phyloP scores from a whole-genome alignment of 129 eudicot species.

The Flaveria robusta region DNA sequence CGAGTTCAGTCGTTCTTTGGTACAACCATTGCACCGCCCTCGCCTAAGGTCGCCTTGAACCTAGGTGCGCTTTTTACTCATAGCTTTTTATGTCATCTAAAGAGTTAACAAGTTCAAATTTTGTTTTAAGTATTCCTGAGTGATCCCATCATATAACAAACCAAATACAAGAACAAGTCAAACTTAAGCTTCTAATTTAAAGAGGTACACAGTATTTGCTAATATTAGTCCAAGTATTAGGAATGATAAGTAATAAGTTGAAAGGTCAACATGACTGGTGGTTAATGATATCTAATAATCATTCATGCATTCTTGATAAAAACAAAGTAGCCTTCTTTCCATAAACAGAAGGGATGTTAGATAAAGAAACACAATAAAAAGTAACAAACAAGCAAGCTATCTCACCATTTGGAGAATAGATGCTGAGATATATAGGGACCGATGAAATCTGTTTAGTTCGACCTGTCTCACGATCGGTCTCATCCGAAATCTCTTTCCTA shows the following conservation, averaged over 20 bases:
- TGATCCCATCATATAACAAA: background rate
- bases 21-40: no score
- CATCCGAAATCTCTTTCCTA: slow-evolving; percentile 89
- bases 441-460: slow-evolving; percentile 76
- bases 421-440: slow-evolving; percentile 93
- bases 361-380: background rate
- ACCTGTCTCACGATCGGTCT: slow-evolving; percentile 98
- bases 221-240: background rate
- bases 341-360: background rate
- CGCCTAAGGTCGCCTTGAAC: background rate
- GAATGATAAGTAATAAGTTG: background rate
- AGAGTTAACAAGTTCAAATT: background rate
- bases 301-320: slow-evolving; percentile 9
- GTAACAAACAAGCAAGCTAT: background rate
- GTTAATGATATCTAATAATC: slow-evolving; percentile 11
- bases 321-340: background rate
- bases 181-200: slow-evolving; percentile 10
- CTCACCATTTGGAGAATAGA: slow-evolving; percentile 91
- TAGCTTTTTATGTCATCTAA: background rate
- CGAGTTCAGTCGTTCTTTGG: no score
- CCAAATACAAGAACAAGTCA: slow-evolving; percentile 20
- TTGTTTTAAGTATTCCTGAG: background rate
- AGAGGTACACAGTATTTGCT: background rate
- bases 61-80: background rate
- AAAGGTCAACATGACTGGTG: slow-evolving; percentile 7